Base-by-base conservation (phyloP, 2,329 filamentous ascomycete genomes). In the Pseudonectria foliicola region DNA sequence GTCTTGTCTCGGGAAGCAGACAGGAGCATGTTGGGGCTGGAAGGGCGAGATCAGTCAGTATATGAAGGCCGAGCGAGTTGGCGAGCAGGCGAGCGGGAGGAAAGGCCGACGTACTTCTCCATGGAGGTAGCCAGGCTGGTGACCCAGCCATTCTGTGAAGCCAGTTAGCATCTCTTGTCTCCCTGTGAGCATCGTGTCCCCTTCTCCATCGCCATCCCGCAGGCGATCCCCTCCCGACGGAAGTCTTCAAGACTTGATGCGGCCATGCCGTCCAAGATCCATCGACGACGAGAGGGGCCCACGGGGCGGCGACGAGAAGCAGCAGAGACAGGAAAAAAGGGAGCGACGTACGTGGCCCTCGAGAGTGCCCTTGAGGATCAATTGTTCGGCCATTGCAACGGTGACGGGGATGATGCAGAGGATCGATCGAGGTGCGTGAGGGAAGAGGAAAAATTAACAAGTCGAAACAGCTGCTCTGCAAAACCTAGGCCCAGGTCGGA, bases 11-110 rank as follows among this genome's bases (percentile, higher is more conserved):
- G 88, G 66, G 80, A 87, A 63, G 77, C 90, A 56, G 92, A 98
- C 61, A 98, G 82, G 67, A 98, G 89, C 90, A 98, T 96, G 80
- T 98, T 96, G 64, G 92, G 92, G 85, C 87, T 79, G 56, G 33
- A 34, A n/a, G 28, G 14, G 37, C 29, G 33, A 27, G 25, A 34
- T 45, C 37, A 49, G 50, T 42, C 32, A 34, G 41, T 39, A 29
- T 35, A 27, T 24, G 23, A 29, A 28, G 29, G 34, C 35, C n/a
- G 14, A 36, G 21, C 25, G 25, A 38, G 25, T 21, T 21, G 18
- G 18, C 31, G 33, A 26, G 32, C 26, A 18, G 29, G 40, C 27
- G 12, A 35, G 24, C 27, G 10, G 25, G 13, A 13, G 8, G 26
- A 32, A 18, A 25, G 27, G 31, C 44, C 10, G 40, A 56, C 82